Conservation (phyloP, 306 rosid species). For the Corylus heterophylla region DNA sequence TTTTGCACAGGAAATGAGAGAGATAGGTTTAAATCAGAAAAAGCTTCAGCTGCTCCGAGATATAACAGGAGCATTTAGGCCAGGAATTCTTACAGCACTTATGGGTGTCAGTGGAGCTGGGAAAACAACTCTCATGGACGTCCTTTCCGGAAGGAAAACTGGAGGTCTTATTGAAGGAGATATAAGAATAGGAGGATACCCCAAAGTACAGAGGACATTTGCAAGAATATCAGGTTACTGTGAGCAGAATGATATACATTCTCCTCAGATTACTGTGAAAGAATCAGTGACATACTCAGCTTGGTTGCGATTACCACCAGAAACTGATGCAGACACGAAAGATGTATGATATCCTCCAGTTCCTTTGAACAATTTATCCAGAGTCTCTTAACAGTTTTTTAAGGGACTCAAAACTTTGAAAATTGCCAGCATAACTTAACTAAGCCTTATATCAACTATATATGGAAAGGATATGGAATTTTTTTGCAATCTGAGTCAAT, state of each 20-base stretch:
- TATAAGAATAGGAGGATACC: slow-evolving; percentile 68
- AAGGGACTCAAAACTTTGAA: neutral
- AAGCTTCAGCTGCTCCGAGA: slow-evolving; percentile 72
- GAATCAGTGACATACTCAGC: slow-evolving; percentile 74
- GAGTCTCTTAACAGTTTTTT: neutral
- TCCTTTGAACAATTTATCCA: slow-evolving; percentile 2
- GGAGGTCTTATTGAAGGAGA: slow-evolving; percentile 73
- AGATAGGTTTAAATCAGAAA: slow-evolving; percentile 53
- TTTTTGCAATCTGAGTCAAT: neutral
- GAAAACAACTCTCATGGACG: slow-evolving; percentile 86
- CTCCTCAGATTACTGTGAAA: slow-evolving; percentile 72
- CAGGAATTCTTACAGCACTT: slow-evolving; percentile 74
- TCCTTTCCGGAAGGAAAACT: slow-evolving; percentile 79
- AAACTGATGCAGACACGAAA: slow-evolving; percentile 63
- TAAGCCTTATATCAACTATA: neutral
- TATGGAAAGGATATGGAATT: slow-evolving; percentile 22
- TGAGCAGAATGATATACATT: slow-evolving; percentile 79
- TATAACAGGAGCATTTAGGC: slow-evolving; percentile 77
- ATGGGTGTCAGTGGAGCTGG: slow-evolving; percentile 95
- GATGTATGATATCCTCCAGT: slow-evolving; percentile 44
- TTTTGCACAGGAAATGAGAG: slow-evolving; percentile 69
- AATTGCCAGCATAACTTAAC: neutral
- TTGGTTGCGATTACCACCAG: slow-evolving; percentile 64
- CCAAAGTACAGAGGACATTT: slow-evolving; percentile 72
- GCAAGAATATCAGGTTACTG: slow-evolving; percentile 80